phyloP scores from a whole-genome alignment of 495 filamentous ascomycete species.

The Clohesyomyces aquaticus region DNA sequence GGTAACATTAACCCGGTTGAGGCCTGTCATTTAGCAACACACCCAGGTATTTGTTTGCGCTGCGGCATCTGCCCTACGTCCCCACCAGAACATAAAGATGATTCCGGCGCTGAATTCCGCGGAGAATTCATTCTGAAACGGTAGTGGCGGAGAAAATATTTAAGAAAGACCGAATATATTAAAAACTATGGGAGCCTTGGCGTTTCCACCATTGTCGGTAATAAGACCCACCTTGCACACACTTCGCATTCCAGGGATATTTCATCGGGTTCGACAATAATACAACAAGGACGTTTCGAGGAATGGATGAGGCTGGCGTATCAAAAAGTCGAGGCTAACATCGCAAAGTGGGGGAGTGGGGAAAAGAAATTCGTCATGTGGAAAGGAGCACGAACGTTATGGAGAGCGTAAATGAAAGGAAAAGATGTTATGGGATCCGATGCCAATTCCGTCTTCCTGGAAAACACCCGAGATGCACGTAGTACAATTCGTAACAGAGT shows the following conservation, averaged over 20 bases:
- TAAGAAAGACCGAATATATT: constrained; percentile 5
- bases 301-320: not conserved
- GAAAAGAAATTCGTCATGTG: too few relatives aligned
- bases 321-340: too few relatives aligned
- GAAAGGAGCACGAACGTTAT: too few relatives aligned
- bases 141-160: constrained; percentile 29
- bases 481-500: too few relatives aligned
- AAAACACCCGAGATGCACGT: too few relatives aligned
- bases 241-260: too few relatives aligned
- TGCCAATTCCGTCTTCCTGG: too few relatives aligned
- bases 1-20: too few relatives aligned
- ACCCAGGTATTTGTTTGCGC: not conserved
- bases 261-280: not conserved
- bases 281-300: too few relatives aligned
- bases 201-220: constrained; percentile 6
- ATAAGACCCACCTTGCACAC: constrained; percentile 10
- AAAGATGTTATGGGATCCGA: too few relatives aligned
- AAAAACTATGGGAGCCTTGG: constrained; percentile 19
- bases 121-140: constrained; percentile 19
- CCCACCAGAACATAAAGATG: not conserved
- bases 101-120: not conserved
- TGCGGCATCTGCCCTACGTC: not conserved
- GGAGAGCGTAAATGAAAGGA: too few relatives aligned
- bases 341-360: too few relatives aligned
- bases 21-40: not conserved